Conservation (phyloP, 768 basidiomycete species). For the Sistotremastrum suecicum region DNA sequence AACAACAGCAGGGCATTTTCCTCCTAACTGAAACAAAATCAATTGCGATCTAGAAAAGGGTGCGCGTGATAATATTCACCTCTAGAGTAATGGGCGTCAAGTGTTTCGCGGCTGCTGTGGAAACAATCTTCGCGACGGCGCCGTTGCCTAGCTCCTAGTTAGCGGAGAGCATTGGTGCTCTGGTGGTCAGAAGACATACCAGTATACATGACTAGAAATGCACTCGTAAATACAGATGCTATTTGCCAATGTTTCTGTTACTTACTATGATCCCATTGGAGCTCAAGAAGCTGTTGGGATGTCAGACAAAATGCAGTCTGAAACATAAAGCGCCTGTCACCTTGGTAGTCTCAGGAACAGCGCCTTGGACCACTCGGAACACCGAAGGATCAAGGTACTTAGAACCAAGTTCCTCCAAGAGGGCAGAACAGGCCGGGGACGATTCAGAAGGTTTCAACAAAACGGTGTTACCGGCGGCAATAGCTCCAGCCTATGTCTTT, state of each 20-base stretch:
- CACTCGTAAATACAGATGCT: neutral
- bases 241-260: neutral
- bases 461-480: slow-evolving; percentile 65
- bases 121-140: slow-evolving; percentile 19
- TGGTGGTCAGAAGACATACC: too few species aligned
- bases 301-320: too few species aligned
- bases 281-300: slow-evolving; percentile 37
- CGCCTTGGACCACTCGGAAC: slow-evolving; percentile 57
- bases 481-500: slow-evolving; percentile 33
- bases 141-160: slow-evolving; percentile 13
- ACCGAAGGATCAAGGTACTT: slow-evolving; percentile 63
- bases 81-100: slow-evolving; percentile 7
- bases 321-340: neutral
- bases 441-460: slow-evolving; percentile 69
- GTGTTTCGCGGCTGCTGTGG: neutral
- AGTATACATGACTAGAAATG: neutral
- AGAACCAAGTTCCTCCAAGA: slow-evolving; percentile 54
- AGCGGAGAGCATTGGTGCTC: neutral
- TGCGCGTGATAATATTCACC: neutral
- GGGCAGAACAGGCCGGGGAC: slow-evolving; percentile 35
- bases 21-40: slow-evolving; percentile 12
- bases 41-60: neutral
- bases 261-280: slow-evolving; percentile 52
- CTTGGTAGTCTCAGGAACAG: slow-evolving; percentile 45
- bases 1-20: slow-evolving; percentile 25